phyloP scores from a whole-genome alignment of 164 flowering plant species.

The Amborella trichopoda region DNA sequence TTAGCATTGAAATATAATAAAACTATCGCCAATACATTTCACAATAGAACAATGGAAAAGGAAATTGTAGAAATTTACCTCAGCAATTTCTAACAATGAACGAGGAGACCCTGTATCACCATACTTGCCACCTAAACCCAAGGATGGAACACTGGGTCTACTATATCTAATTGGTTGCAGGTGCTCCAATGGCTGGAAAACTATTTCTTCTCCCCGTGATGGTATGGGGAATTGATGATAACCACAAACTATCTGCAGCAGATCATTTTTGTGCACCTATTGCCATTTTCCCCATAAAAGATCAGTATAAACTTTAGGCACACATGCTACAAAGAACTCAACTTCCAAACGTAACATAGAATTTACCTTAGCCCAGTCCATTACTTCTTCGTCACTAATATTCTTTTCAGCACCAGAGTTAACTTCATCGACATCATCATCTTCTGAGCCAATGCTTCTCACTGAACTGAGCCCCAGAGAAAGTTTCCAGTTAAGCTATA shows the following conservation, averaged over 20 bases:
- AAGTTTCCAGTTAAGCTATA: no score
- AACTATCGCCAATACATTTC: not conserved
- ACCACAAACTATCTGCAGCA: constrained; percentile 73
- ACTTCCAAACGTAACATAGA: not conserved
- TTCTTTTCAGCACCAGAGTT: constrained; percentile 22
- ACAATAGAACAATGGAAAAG: not conserved
- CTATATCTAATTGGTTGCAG: constrained; percentile 65
- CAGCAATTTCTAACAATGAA: constrained; percentile 25
- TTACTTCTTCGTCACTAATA: constrained; percentile 31
- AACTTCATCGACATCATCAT: constrained; percentile 43
- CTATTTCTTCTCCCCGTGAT: constrained; percentile 43
- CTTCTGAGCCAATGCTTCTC: constrained; percentile 62
- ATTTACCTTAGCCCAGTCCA: constrained; percentile 85
- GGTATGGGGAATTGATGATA: constrained; percentile 66
- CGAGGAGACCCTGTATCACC: constrained; percentile 13
- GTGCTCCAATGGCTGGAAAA: constrained; percentile 78
- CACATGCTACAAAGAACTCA: not conserved
- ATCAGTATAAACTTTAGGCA: no score
- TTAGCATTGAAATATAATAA: not conserved
- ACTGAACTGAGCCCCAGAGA: constrained; percentile 96
- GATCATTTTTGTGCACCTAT: constrained; percentile 66
- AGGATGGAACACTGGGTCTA: constrained; percentile 43
- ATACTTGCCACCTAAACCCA: constrained; percentile 26
- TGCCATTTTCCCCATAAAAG: constrained; percentile 2
- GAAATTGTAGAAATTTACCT: constrained; percentile 27